These are phyloP conservation scores for Aspergillus quadrilineatus DNA, from an alignment of 2,329 filamentous ascomycete species.

Conservation along the genomic window DNA sequence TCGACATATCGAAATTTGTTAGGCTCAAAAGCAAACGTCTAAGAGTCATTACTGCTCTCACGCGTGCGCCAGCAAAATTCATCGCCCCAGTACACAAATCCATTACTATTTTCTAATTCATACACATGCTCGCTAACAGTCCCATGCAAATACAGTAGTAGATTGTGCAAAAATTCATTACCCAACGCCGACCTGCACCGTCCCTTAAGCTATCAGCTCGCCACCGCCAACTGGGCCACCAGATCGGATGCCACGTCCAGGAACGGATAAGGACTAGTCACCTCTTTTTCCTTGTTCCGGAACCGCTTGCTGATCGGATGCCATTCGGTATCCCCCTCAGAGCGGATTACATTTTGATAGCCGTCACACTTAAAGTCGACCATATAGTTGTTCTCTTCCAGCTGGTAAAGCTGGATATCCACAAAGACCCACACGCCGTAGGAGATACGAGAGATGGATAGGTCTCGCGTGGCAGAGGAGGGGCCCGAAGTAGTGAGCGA, in stretches of 20 bases:
- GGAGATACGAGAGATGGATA: conserved; percentile 45
- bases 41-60: no score
- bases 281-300: conserved; percentile 82
- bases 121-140: conserved; percentile 8
- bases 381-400: conserved; percentile 88
- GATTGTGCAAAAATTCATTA: background rate
- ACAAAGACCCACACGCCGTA: conserved; percentile 89
- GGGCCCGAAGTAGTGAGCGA: conserved; percentile 33
- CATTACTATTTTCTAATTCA: background rate
- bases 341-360: conserved; percentile 81
- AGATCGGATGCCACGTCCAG: conserved; percentile 88
- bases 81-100: no score
- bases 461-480: conserved; percentile 37
- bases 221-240: conserved; percentile 88
- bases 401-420: conserved; percentile 93
- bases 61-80: no score
- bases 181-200: conserved; percentile 2
- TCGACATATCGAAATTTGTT: no score
- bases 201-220: conserved; percentile 49
- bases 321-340: conserved; percentile 45
- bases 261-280: conserved; percentile 93
- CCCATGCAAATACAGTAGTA: background rate
- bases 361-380: conserved; percentile 99
- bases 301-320: conserved; percentile 50
- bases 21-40: no score